phyloP scores from a whole-genome alignment of 129 eudicot genomes.

The Tanacetum coccineum region DNA sequence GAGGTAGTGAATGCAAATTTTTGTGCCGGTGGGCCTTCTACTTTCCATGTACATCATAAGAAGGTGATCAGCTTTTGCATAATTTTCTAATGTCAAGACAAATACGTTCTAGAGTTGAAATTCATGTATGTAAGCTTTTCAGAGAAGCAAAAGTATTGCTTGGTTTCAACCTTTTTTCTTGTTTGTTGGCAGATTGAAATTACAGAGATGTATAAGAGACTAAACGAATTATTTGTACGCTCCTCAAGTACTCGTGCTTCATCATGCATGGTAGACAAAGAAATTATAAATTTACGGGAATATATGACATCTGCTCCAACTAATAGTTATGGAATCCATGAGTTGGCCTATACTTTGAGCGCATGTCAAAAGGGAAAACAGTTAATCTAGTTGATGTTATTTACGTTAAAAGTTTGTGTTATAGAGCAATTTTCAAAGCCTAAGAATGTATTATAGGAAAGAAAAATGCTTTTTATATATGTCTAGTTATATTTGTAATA shows the following conservation, averaged over 20 bases:
- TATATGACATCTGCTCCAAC: slow-evolving; percentile 26
- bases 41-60: slow-evolving; percentile 36
- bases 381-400: too few relatives aligned
- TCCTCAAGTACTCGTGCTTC: background rate
- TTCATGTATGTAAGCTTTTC: background rate
- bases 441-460: too few relatives aligned
- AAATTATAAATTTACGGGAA: slow-evolving; percentile 27
- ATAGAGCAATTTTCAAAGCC: too few relatives aligned
- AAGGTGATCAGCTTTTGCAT: slow-evolving; percentile 31
- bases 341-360: background rate
- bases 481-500: too few relatives aligned
- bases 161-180: background rate
- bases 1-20: slow-evolving; percentile 41
- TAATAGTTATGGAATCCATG: slow-evolving; percentile 10
- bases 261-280: slow-evolving; percentile 9
- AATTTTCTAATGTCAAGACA: background rate
- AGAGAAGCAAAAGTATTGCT: background rate
- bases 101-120: too few relatives aligned
- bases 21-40: slow-evolving; percentile 26
- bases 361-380: too few relatives aligned
- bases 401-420: too few relatives aligned
- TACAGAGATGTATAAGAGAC: slow-evolving; percentile 15
- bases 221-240: slow-evolving; percentile 35
- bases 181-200: slow-evolving; percentile 23
- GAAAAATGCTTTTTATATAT: too few relatives aligned